These are phyloP conservation scores for Nakataea oryzae DNA, from an alignment of 2,329 filamentous ascomycete genomes.

Conservation along the genomic window DNA sequence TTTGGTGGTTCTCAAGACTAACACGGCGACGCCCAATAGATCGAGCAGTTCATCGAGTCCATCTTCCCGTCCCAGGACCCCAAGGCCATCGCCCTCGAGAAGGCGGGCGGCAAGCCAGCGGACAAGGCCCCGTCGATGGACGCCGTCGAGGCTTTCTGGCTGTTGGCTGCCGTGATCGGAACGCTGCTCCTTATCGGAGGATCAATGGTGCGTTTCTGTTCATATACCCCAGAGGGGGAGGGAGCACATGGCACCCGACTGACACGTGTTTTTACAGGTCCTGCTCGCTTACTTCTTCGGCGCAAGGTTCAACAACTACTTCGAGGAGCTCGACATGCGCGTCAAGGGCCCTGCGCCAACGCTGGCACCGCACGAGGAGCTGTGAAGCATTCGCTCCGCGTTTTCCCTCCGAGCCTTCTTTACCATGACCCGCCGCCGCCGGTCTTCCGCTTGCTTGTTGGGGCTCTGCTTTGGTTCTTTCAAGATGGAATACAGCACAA, in stretches of 20 bases:
- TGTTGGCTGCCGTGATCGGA: conserved; percentile 55
- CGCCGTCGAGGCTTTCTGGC: conserved; percentile 50
- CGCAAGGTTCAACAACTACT: conserved; percentile 68
- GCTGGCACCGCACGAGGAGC: conserved; percentile 17
- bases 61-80: conserved; percentile 81
- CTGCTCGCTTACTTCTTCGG: conserved; percentile 69
- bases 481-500: background rate
- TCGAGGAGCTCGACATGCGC: conserved; percentile 34
- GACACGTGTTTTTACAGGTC: conserved; percentile 41
- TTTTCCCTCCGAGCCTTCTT: background rate
- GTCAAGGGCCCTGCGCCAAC: background rate
- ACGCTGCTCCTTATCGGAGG: conserved; percentile 62
- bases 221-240: background rate
- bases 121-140: conserved; percentile 35
- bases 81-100: conserved; percentile 30
- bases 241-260: background rate
- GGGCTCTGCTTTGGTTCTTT: background rate
- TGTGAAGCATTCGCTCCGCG: conserved; percentile 10
- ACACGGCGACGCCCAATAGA: conserved; percentile 35
- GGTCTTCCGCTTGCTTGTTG: background rate
- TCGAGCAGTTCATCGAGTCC: conserved; percentile 91
- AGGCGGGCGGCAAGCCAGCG: conserved; percentile 29
- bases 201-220: conserved; percentile 59
- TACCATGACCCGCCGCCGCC: background rate
- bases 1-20: background rate